Base-by-base conservation (phyloP, 2,329 filamentous ascomycete genomes). In the Aspergillus calidoustus region DNA sequence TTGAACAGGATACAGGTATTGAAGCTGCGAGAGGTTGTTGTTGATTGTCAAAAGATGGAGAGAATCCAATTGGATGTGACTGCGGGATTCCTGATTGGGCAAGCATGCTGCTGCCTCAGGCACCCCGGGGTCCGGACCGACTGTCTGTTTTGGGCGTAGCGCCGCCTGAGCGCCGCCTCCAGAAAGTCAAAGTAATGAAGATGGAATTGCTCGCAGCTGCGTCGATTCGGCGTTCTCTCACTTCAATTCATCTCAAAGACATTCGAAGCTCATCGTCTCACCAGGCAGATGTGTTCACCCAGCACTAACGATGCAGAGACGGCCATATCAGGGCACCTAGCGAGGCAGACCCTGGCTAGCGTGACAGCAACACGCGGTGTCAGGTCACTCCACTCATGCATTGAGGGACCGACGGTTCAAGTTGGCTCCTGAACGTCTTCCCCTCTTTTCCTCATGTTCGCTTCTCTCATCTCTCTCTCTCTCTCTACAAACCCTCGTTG, bases 381-480 rank as follows among this genome's bases (percentile, higher is more conserved):
- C n/a, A 51, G 50, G 47, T 31, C 47, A 30, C 47, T 57, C 55
- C 55, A 57, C 55, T 49, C 19, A 41, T 50, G 47, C 46, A 56
- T 56, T n/a, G 54, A 56, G n/a, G 34, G 25, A 49, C 19, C 44
- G 44, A 23, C 41, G 19, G 19, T 19, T 51, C n/a, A 53, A 43
- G 34, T 59, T 44, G 8, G 43, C 41, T 34, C 13, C 43, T 48
- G 23, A 43, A 23, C 11, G 22, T 47, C 19, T 51, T 28, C 57
- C 49, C 49, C 46, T 47, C 41, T 46, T 59, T 48, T 53, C 30
- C 28, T 30, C 25, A 19, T 30, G 31, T 46, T 19, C 34, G 43
- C 47, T 19, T 23, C n/a, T 22, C 23, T 28, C 48, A 41, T 57
- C 28, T 46, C 9, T 22, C 31, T 57, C 31, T 57, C 34, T 46